Conservation (phyloP, 139 green algal genomes). For the Picochlorum sp. region DNA sequence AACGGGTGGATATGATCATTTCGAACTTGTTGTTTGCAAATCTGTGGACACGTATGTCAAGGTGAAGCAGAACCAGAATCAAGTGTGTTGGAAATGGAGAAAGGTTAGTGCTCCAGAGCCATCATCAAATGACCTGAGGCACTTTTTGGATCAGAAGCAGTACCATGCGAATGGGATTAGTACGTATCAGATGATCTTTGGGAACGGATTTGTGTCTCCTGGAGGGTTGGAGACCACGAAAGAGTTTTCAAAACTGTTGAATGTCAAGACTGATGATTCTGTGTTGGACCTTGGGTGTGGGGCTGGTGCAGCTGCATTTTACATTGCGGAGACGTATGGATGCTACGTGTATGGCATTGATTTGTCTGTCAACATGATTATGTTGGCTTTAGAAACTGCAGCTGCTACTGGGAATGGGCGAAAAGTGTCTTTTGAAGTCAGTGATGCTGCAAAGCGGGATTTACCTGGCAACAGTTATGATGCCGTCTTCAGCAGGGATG, state of each 20-base stretch:
- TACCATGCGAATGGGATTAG: conserved; percentile 54
- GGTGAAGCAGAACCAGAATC: conserved; percentile 82
- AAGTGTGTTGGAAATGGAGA: conserved; percentile 60
- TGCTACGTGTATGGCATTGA: conserved; percentile 74
- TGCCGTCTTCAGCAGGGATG: conserved; percentile 59
- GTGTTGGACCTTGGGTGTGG: conserved; percentile 77
- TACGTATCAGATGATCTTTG: conserved; percentile 73
- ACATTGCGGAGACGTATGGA: conserved; percentile 47
- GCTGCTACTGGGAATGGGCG: conserved; percentile 17
- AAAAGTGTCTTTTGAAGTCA: conserved; percentile 68
- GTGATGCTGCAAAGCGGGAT: conserved; percentile 45
- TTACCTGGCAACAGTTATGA: conserved; percentile 49
- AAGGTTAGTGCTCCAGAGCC: conserved; percentile 25
- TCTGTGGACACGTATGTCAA: conserved; percentile 74
- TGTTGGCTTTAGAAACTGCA: conserved; percentile 53
- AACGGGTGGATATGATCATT: conserved; percentile 37
- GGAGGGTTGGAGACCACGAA: conserved; percentile 50
- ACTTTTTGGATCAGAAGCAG: conserved; percentile 64
- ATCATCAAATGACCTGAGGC: conserved; percentile 31
- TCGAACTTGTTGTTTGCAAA: conserved; percentile 57
- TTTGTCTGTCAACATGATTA: conserved; percentile 75
- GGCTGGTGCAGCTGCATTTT: conserved; percentile 57
- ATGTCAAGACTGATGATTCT: conserved; percentile 49
- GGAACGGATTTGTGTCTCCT: conserved; percentile 62
- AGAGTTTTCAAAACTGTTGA: conserved; percentile 46